These are phyloP conservation scores for Nitzschia sp. DNA, from an alignment of 108 stramenopile species.

Conservation along the genomic window DNA sequence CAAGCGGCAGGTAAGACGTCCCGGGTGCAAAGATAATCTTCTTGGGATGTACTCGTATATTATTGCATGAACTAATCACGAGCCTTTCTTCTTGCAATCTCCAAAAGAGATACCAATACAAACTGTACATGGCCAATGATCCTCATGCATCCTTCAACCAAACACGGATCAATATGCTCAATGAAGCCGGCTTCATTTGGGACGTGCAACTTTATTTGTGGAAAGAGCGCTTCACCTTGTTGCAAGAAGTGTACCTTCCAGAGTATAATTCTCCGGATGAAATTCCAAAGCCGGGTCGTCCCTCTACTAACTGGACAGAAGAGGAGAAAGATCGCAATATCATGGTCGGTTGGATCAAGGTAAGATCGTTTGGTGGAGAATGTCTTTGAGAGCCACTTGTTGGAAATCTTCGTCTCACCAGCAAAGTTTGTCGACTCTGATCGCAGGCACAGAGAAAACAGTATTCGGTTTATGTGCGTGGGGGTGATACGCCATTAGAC, in stretches of 20 bases:
- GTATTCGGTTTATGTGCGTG: background rate
- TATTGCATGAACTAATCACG: too few relatives aligned
- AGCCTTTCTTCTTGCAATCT: too few relatives aligned
- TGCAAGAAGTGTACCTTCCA: background rate
- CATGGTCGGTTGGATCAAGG: too few relatives aligned
- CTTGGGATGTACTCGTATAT: too few relatives aligned
- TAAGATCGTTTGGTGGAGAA: too few relatives aligned
- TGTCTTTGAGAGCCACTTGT: too few relatives aligned
- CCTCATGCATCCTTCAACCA: background rate
- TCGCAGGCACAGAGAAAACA: background rate
- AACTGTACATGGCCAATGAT: background rate
- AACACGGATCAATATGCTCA: background rate
- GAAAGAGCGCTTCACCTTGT: background rate
- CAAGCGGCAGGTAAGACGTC: constrained; percentile 27
- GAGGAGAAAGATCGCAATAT: too few relatives aligned
- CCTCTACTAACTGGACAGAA: too few relatives aligned
- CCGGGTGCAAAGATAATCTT: too few relatives aligned
- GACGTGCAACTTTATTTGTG: background rate
- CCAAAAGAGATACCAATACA: constrained; percentile 12
- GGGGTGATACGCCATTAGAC: background rate
- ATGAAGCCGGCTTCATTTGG: background rate
- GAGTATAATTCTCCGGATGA: background rate
- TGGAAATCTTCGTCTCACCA: too few relatives aligned
- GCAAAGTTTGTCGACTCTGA: too few relatives aligned
- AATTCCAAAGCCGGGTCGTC: too few relatives aligned